Evolutionary conservation across 768 basidiomycete genomes (phyloP).

Genomic region (Hericium rajendrae): DNA sequence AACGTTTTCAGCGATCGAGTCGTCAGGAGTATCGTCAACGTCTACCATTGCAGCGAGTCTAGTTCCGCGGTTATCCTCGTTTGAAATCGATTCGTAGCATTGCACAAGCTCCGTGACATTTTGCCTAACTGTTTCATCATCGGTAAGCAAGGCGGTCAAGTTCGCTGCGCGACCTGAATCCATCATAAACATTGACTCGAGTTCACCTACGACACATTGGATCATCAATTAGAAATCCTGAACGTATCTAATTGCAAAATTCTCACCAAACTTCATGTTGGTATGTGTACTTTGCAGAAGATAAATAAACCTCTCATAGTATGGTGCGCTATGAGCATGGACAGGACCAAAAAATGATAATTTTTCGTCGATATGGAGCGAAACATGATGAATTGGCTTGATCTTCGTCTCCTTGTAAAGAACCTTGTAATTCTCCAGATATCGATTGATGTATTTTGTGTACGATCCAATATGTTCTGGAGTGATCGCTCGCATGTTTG

Average conservation of each 20-base stretch:
- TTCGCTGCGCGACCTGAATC: background rate
- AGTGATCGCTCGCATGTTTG: background rate
- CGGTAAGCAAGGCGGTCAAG: background rate
- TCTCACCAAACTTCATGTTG: background rate
- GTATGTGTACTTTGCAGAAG: background rate
- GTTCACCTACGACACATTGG: background rate
- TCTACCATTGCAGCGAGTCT: background rate
- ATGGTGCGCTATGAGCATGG: background rate
- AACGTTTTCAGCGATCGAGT: background rate
- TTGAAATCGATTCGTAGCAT: background rate
- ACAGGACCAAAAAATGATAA: constrained; percentile 21
- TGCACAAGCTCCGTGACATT: background rate
- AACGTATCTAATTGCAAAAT: background rate
- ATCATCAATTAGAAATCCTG: background rate
- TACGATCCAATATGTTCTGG: background rate
- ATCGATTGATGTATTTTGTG: constrained; percentile 5
- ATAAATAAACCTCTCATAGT: background rate
- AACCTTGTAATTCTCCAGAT: constrained; percentile 12
- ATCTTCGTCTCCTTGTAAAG: no score
- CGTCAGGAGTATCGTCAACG: background rate
- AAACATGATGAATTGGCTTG: constrained; percentile 21
- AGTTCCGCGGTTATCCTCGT: background rate
- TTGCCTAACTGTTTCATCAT: background rate
- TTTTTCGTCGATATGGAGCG: constrained; percentile 20
- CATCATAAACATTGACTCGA: background rate